Evolutionary conservation across 2,329 filamentous ascomycete species (phyloP), one percentile per base, ranked within the genome.

Genomic region (Thermothelomyces thermophilus): DNA sequence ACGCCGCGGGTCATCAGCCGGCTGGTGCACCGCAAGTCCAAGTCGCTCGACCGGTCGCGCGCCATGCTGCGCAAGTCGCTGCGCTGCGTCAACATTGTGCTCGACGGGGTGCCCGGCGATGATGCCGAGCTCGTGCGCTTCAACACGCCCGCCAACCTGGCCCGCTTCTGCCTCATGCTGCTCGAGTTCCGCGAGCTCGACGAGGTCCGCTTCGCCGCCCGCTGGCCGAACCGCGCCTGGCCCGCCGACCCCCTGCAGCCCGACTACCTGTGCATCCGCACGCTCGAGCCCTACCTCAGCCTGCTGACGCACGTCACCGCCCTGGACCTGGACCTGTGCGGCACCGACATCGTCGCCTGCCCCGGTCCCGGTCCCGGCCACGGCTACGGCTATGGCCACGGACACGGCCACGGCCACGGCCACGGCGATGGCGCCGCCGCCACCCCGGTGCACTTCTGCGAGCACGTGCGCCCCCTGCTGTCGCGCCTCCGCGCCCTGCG

Each of bases 301-400:
- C 34, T 52, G 24, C 40, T 55, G 16, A 28, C 45, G 9, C 28
- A 54, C 41, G 16, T 59, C 28, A 54, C 51, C 3, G 19, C 40
- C 14, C 48, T 59, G 17, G 55, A 59, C 17, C 28, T 58, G 14
- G 55, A 58, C 30, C 51, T 58, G 9, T 51, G 48, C 41, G 55
- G 55, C 1, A 50, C 53, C 17, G 30, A 50, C 33, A 28, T 57
- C 2, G 16, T 16, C n/a, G 42, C 41, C 30, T 22, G 46, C 17
- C 2, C 2, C 11, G 41, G 37, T 19, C 5, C 4, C 2, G 17
- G n/a, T n/a, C n/a, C n/a, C n/a, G n/a, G n/a, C n/a, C n/a, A n/a
- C n/a, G n/a, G n/a, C n/a, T n/a, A n/a, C n/a, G n/a, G 19, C 30
- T 9, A 31, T 31, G 30, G 14, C 14, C 9, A 14, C 30, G 30